Evolutionary conservation across 768 basidiomycete species (phyloP).

Genomic region (Phlebiopsis flavidoalba): DNA sequence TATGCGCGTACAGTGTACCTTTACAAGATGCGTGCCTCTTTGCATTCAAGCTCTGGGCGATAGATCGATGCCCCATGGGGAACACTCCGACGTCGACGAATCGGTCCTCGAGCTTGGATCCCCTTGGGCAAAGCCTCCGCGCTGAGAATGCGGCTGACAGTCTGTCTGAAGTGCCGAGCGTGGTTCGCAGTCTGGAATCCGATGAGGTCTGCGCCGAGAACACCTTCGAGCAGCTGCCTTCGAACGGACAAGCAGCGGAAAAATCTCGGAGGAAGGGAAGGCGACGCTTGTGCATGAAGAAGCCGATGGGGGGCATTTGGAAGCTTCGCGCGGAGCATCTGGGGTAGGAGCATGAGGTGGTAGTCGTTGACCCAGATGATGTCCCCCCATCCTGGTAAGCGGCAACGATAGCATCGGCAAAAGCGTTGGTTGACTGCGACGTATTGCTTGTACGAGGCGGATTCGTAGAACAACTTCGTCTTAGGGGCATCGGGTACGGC

Average conservation of each 20-base stretch:
- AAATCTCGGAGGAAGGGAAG: slow-evolving; percentile 76
- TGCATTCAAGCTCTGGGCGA: slow-evolving; percentile 56
- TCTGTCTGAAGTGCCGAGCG: slow-evolving; percentile 83
- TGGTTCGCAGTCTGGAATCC: slow-evolving; percentile 89
- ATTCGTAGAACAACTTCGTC: slow-evolving; percentile 75
- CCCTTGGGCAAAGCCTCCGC: slow-evolving; percentile 83
- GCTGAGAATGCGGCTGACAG: slow-evolving; percentile 72
- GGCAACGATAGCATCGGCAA: slow-evolving; percentile 56
- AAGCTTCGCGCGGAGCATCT: slow-evolving; percentile 70
- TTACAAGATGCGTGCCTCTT: slow-evolving; percentile 45
- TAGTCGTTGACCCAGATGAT: slow-evolving; percentile 95
- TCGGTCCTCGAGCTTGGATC: slow-evolving; percentile 60
- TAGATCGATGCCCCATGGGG: slow-evolving; percentile 91
- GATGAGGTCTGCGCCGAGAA: slow-evolving; percentile 91
- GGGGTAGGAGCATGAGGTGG: slow-evolving; percentile 90
- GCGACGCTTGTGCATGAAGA: slow-evolving; percentile 97
- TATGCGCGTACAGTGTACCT: not conserved
- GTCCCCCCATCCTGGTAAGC: slow-evolving; percentile 64
- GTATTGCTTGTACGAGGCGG: slow-evolving; percentile 79
- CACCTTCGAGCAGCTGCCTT: slow-evolving; percentile 71
- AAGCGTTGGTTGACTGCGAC: slow-evolving; percentile 87
- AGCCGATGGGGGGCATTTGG: slow-evolving; percentile 74
- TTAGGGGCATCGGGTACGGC: slow-evolving; percentile 85
- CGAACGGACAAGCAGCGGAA: slow-evolving; percentile 86
- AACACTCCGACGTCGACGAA: slow-evolving; percentile 88